phyloP scores from a whole-genome alignment of 768 basidiomycete genomes.

The Holtermanniella nyarrowii region DNA sequence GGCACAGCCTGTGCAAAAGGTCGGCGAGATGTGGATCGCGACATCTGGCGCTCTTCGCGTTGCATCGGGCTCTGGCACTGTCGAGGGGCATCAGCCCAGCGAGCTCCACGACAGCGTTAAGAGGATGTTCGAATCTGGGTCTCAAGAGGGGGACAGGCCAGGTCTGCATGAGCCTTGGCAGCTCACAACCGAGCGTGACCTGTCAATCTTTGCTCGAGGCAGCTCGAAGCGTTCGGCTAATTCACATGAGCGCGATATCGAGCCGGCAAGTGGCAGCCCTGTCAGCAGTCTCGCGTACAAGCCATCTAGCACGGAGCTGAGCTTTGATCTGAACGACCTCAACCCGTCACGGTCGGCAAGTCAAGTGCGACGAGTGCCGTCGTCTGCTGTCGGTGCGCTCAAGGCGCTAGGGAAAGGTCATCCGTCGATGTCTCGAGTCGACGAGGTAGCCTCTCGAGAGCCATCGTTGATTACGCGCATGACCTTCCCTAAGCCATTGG shows the following conservation, averaged over 20 bases:
- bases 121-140: slow-evolving; percentile 26
- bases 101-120: slow-evolving; percentile 22
- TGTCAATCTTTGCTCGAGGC: slow-evolving; percentile 23
- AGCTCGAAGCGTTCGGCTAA: slow-evolving; percentile 9
- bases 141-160: no score
- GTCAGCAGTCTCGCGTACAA: slow-evolving; percentile 2
- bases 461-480: slow-evolving; percentile 29
- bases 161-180: slow-evolving; percentile 17
- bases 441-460: not conserved
- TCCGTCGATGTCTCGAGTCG: not conserved
- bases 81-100: slow-evolving; percentile 2
- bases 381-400: slow-evolving; percentile 5
- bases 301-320: slow-evolving; percentile 17
- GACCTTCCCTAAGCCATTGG: slow-evolving; percentile 29
- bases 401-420: not conserved
- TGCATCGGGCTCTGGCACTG: not conserved
- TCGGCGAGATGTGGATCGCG: slow-evolving; percentile 32
- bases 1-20: slow-evolving; percentile 27
- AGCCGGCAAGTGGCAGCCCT: slow-evolving; percentile 3
- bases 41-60: slow-evolving; percentile 16
- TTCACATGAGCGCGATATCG: not conserved
- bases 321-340: slow-evolving; percentile 36
- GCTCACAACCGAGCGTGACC: slow-evolving; percentile 14
- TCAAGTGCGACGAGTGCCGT: slow-evolving; percentile 23
- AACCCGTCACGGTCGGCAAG: slow-evolving; percentile 37